These are phyloP conservation scores for Sporisorium graminicola DNA, from an alignment of 1,284 basidiomycete genomes.

Conservation along the genomic window DNA sequence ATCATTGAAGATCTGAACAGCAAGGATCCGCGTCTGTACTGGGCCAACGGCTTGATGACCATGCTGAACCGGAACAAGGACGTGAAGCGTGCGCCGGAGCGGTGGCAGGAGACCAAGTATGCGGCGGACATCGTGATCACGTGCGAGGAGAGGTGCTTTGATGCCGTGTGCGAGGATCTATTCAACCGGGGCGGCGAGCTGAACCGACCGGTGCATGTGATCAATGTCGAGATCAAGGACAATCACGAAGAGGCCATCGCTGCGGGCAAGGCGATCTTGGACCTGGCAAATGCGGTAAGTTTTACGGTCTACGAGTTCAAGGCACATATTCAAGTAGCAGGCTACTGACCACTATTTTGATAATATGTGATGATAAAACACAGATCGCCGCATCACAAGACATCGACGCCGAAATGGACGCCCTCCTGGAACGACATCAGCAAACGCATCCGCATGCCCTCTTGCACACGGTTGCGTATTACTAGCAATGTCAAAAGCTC, in stretches of 20 bases:
- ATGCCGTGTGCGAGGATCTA: constrained; percentile 97
- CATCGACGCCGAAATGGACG: constrained; percentile 90
- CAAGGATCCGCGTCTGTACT: constrained; percentile 87
- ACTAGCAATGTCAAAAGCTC: constrained; percentile 39
- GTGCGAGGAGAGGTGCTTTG: constrained; percentile 98
- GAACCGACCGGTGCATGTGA: constrained; percentile 92
- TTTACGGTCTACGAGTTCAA: not conserved
- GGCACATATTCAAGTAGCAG: too few relatives aligned
- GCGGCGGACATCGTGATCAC: constrained; percentile 97
- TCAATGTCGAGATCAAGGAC: constrained; percentile 99
- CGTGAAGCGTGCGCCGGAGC: constrained; percentile 91
- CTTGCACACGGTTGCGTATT: constrained; percentile 78
- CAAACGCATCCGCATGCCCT: constrained; percentile 91
- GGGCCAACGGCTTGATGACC: constrained; percentile 93
- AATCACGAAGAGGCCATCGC: constrained; percentile 98
- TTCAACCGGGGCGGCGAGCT: constrained; percentile 88
- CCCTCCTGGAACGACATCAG: constrained; percentile 85
- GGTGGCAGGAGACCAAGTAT: constrained; percentile 92
- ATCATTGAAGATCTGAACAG: constrained; percentile 92
- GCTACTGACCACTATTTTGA: too few relatives aligned
- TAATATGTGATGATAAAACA: too few relatives aligned
- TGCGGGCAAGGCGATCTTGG: constrained; percentile 93
- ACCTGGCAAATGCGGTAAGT: constrained; percentile 86
- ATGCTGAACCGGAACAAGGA: constrained; percentile 97
- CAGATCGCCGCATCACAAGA: constrained; percentile 71